Percentiles rank a stretch among this genome's conserved stretches.
Conservation (phyloP, 2,329 filamentous ascomycete species). For the Aspergillus viridinutans region DNA sequence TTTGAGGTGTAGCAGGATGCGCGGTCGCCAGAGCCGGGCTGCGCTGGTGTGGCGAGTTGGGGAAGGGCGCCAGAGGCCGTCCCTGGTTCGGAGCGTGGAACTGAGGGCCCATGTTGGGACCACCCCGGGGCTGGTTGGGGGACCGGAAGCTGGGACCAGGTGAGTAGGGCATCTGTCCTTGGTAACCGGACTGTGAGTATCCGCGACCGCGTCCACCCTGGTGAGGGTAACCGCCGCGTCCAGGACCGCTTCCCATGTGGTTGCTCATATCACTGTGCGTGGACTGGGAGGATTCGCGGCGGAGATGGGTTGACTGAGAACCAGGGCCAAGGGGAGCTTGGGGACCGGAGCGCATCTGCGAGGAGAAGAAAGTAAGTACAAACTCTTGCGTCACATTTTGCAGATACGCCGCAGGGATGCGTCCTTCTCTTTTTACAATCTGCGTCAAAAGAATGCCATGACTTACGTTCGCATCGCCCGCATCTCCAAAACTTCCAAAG, state of each 20-base stretch:
- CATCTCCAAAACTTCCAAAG: constrained; percentile 80
- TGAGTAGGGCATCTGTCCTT: constrained; percentile 51
- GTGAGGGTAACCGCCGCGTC: constrained; percentile 51
- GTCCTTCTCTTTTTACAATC: not conserved
- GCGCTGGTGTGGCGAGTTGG: constrained; percentile 63
- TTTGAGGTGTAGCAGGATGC: constrained; percentile 66
- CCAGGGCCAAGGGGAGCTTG: constrained; percentile 59
- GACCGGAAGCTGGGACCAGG: constrained; percentile 52
- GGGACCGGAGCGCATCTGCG: constrained; percentile 63
- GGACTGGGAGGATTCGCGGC: constrained; percentile 82
- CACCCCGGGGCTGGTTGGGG: constrained; percentile 49
- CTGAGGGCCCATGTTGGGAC: constrained; percentile 49
- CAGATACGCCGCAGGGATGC: not conserved
- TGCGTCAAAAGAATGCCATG: not conserved
- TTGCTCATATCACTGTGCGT: constrained; percentile 69
- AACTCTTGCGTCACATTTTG: not conserved
- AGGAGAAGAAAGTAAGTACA: constrained; percentile 10
- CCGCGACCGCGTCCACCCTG: constrained; percentile 55
- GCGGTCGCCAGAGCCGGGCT: constrained; percentile 65
- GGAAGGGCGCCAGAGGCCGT: constrained; percentile 45
- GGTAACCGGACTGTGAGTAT: constrained; percentile 51
- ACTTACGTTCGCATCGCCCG: constrained; percentile 63
- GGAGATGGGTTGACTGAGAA: constrained; percentile 69
- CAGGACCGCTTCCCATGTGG: constrained; percentile 49
- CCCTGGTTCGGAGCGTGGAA: constrained; percentile 45